Evolutionary conservation across 768 basidiomycete genomes (phyloP).

Genomic region (Russula lepida): DNA sequence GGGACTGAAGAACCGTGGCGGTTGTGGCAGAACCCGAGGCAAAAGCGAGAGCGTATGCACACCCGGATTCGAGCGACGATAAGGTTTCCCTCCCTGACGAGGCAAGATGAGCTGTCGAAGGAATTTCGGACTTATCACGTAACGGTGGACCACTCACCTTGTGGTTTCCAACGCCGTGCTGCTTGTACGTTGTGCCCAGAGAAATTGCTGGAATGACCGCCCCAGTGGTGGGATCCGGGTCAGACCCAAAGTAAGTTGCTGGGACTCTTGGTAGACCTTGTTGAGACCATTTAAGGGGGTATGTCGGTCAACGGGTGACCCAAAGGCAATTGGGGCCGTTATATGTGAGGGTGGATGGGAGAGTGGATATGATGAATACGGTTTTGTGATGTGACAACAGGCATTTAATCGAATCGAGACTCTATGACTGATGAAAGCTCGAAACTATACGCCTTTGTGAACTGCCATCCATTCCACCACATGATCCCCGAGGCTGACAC

Average conservation of each 20-base stretch:
- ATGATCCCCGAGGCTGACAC: neutral
- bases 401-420: neutral
- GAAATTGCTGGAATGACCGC: conserved; percentile 88
- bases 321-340: conserved; percentile 26
- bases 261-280: conserved; percentile 18
- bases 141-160: conserved; percentile 37
- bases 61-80: conserved; percentile 71
- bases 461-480: neutral
- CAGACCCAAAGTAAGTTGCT: conserved; percentile 83
- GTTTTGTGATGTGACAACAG: neutral
- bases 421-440: neutral
- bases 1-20: conserved; percentile 68
- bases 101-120: neutral
- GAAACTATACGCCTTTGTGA: conserved; percentile 11
- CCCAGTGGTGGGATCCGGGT: conserved; percentile 60
- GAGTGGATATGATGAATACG: neutral
- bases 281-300: conserved; percentile 14
- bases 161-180: conserved; percentile 66
- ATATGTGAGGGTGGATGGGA: neutral
- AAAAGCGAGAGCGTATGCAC: conserved; percentile 68
- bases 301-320: conserved; percentile 18
- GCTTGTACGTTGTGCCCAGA: conserved; percentile 89
- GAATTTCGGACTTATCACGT: neutral
- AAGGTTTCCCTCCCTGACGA: conserved; percentile 61
- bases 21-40: conserved; percentile 82